Percentiles rank a stretch among this genome's conserved stretches.
Conservation (phyloP, 1,139 yeast genomes). For the Blastobotrys apis region DNA sequence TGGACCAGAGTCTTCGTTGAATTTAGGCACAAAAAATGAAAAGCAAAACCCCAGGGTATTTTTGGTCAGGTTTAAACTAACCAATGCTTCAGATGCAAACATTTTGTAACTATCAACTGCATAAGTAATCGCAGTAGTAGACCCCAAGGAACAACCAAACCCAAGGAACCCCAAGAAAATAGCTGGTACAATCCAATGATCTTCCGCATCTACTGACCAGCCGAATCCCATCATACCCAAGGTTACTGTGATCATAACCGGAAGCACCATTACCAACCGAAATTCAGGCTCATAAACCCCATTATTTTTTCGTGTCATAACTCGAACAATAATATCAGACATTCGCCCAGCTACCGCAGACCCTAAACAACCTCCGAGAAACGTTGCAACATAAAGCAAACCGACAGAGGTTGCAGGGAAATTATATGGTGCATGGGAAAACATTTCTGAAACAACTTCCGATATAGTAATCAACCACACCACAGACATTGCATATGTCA, state of each 20-base stretch:
- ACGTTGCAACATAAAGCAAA: constrained; percentile 54
- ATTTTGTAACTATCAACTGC: constrained; percentile 55
- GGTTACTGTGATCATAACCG: constrained; percentile 45
- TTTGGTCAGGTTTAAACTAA: constrained; percentile 51
- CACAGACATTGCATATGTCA: constrained; percentile 53
- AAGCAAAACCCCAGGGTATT: constrained; percentile 54
- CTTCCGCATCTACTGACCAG: constrained; percentile 48
- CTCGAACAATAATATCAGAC: constrained; percentile 45
- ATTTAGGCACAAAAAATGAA: constrained; percentile 52
- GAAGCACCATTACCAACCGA: constrained; percentile 51
- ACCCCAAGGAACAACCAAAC: constrained; percentile 58
- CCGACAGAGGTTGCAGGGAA: constrained; percentile 50
- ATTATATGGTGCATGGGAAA: constrained; percentile 44
- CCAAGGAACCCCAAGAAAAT: constrained; percentile 53
- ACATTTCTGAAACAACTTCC: constrained; percentile 52
- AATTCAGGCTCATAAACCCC: constrained; percentile 64
- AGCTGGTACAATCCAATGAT: constrained; percentile 58
- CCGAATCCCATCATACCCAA: constrained; percentile 62
- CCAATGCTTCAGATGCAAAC: constrained; percentile 59
- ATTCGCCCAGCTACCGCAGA: constrained; percentile 50
- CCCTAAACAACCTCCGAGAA: constrained; percentile 56
- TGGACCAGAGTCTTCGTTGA: constrained; percentile 43
- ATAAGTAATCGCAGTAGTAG: constrained; percentile 59
- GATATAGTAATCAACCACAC: constrained; percentile 62
- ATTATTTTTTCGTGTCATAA: constrained; percentile 38